A percentile compares a stretch with the other conserved stretches of the same genome.
These are phyloP conservation scores for Tetrahymena borealis DNA, from an alignment of 73 alveolate genomes.

Conservation along the genomic window DNA sequence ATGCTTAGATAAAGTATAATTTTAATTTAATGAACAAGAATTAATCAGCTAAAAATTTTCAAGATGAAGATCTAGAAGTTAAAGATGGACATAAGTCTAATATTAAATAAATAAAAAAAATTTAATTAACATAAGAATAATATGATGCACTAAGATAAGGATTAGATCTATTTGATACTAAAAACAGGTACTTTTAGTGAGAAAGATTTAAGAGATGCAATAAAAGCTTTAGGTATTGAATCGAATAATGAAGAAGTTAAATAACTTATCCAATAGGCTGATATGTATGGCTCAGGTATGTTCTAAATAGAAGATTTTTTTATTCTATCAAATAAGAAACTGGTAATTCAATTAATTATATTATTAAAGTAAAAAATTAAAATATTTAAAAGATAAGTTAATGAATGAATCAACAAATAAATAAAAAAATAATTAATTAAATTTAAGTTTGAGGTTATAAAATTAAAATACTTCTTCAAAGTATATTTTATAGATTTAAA, in stretches of 20 bases:
- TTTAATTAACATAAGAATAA: slow-evolving; percentile 33
- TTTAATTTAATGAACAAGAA: neutral
- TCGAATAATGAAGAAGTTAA: slow-evolving; percentile 51
- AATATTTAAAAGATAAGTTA: neutral
- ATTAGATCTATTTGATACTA: slow-evolving; percentile 37
- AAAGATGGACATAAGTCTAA: neutral
- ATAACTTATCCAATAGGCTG: slow-evolving; percentile 79
- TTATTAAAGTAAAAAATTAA: neutral
- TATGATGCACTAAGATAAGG: slow-evolving; percentile 25
- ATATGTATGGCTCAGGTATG: slow-evolving; percentile 87
- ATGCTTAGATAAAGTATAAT: too few relatives aligned
- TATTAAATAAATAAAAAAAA: slow-evolving; percentile 19
- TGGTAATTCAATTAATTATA: slow-evolving; percentile 16
- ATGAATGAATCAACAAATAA: neutral
- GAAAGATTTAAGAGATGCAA: slow-evolving; percentile 36
- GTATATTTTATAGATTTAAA: too few relatives aligned
- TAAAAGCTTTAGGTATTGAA: slow-evolving; percentile 40
- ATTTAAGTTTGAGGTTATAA: neutral
- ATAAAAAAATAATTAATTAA: neutral
- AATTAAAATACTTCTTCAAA: neutral
- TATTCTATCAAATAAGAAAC: slow-evolving; percentile 84
- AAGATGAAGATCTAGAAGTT: neutral
- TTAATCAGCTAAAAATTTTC: neutral
- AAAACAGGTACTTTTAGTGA: slow-evolving; percentile 41
- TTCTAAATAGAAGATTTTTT: slow-evolving; percentile 77